Base-by-base conservation (phyloP, 192 early-diverging fungal species). In the Backusella westeae region DNA sequence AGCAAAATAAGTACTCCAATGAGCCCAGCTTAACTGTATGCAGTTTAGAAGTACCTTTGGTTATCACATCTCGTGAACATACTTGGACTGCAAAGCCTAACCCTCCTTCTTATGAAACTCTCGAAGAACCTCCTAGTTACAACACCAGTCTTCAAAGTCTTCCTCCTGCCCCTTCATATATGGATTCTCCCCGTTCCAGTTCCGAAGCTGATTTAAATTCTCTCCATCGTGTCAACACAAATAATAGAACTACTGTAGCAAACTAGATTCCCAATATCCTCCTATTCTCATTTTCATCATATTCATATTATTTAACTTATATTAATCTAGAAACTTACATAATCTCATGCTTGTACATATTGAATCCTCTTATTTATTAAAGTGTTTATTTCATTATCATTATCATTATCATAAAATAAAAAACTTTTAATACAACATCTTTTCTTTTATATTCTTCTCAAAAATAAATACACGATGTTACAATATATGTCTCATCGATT, bases 61-160 rank as follows among this genome's bases (percentile, higher is more conserved):
- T 75, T 8, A 69, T 81, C 35, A 81, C 80, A 6, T 77, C 80
- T 34, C 76, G 80, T 35, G 72, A 77, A 32, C 68, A 77, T 68
- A 56, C 53, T 26, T 79, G 78, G 78, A 49, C 69, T 10, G 69
- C 35, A 49, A 76, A 67, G 26, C 53, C 67, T 49, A 66, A 68
- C 14, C 67, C 76, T 10, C 80, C 80, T 8, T 69, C 73, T 1
- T 81, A 81, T 66, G 72, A 74, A 44, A 42, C 52, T 2, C 21
- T 56, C 23, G 78, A 79, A 66, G 34, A 42, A 19, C 78, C 78
- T 35, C 78, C 78, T n/a, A 65, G 71, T 8, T 79, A 79, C 26
- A 66, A 26, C 23, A 69, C 52, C 14, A 67, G 68, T 8, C 34
- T 79, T 12, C 34, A 73, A 29, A 15, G 42, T 1, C 69, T 79